Evolutionary conservation across 169 alveolate species (phyloP).

Genomic region (Cryptosporidium parvum): DNA sequence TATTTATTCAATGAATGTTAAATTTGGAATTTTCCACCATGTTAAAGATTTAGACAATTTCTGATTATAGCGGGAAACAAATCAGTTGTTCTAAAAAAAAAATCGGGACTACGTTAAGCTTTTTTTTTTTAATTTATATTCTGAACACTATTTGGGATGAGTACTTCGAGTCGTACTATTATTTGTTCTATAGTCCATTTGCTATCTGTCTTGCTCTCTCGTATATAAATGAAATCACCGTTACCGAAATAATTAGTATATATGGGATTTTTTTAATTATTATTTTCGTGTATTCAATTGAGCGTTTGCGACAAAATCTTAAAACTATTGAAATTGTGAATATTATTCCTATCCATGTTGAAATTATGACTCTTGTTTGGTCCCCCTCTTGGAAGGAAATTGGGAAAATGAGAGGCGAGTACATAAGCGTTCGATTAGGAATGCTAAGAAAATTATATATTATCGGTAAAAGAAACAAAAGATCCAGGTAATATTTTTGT

Average conservation of each 20-base stretch:
- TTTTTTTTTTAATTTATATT: too few species aligned
- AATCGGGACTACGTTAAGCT: too few species aligned
- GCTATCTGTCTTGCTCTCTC: slow-evolving; percentile 31
- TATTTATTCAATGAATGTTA: not conserved
- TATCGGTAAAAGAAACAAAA: slow-evolving; percentile 30
- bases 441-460: not conserved
- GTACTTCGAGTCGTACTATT: not conserved
- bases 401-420: slow-evolving; percentile 46
- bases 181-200: not conserved
- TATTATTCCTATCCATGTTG: slow-evolving; percentile 31
- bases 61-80: slow-evolving; percentile 7
- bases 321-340: slow-evolving; percentile 8
- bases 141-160: not conserved
- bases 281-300: not conserved
- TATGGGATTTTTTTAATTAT: slow-evolving; percentile 16
- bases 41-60: slow-evolving; percentile 3
- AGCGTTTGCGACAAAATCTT: not conserved
- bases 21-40: not conserved
- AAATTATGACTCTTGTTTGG: not conserved
- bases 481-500: slow-evolving; percentile 17
- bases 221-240: slow-evolving; percentile 18
- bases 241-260: not conserved
- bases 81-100: not conserved
- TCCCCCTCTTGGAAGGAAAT: slow-evolving; percentile 10
- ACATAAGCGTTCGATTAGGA: not conserved